Evolutionary conservation across 495 filamentous ascomycete genomes (phyloP), one percentile per base, ranked within the genome.

Genomic region (Aspergillus campestris): DNA sequence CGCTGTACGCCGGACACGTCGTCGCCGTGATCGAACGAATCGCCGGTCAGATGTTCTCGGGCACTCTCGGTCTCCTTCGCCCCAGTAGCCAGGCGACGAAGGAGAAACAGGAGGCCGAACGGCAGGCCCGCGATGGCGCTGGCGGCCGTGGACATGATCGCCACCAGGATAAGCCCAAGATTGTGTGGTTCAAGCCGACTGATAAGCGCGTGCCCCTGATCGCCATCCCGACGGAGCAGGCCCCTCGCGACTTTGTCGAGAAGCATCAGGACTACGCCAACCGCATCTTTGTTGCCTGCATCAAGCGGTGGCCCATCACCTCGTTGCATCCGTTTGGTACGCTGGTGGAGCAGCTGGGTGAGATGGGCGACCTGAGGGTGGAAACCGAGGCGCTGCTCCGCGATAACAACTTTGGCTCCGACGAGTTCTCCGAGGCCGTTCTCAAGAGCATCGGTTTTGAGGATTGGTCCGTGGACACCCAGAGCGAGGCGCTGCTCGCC

Each of bases 111-210:
- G 92, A 98, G 66, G 92, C 92, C 36, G 92, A 98, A 66, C 82
- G 92, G 39, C 82, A 84, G 41, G 88, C 89, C 53, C 82, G 94
- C 54, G 94, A 97, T 61, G 92, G 92, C 27, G 73, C 72, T 43
- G 73, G 72, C 44, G 78, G 80, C 42, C 88, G 91, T 42, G 78
- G 80, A 34, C 84, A 85, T 29, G 84, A 87, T 33, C 83, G 90
- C 39, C 82, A 89, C 45, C 89, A 89, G 62, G 94, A 98, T 43
- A 97, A 95, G 67, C 92, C 92, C 33, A 98, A 98, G 81, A 98
- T 98, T 68, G 92, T 98, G 30, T 98, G 92, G 92, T 98, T 98
- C 74, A 98, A 98, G 74, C 92, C 92, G 44, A 98, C 92, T 1
- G 92, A 98, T 65, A 98, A 98, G 76, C 86, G 92, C 56, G 92